Conservation (phyloP, 352 stramenopile genomes). For the Pythium aphanidermatum region DNA sequence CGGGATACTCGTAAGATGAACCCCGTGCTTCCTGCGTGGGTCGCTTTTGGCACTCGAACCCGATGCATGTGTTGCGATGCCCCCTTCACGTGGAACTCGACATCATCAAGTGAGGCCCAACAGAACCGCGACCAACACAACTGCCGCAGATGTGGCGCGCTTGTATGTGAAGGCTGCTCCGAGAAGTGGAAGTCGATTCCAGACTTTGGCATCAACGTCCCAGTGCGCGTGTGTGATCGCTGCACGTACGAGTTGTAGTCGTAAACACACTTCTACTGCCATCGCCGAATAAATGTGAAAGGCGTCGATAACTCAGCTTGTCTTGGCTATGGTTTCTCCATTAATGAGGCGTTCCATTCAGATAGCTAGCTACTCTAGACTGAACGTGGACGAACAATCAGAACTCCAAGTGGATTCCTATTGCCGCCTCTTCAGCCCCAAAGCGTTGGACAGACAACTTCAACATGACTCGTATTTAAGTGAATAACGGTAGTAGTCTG, state of each 20-base stretch:
- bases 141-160: constrained; percentile 70
- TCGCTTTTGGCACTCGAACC: constrained; percentile 76
- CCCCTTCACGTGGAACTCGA: constrained; percentile 88
- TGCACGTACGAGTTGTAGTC: constrained; percentile 81
- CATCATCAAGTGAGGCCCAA: constrained; percentile 84
- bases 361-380: too few relatives aligned
- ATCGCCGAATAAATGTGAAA: too few relatives aligned
- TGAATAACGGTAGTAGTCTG: constrained; percentile 1
- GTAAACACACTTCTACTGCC: too few relatives aligned
- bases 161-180: constrained; percentile 83
- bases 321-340: too few relatives aligned
- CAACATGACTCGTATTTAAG: constrained; percentile 16
- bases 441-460: too few relatives aligned
- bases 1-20: constrained; percentile 59
- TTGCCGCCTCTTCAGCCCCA: too few relatives aligned
- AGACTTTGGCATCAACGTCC: constrained; percentile 80
- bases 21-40: constrained; percentile 54
- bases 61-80: constrained; percentile 86
- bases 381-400: too few relatives aligned
- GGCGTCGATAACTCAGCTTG: too few relatives aligned
- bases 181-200: constrained; percentile 82
- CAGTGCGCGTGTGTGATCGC: constrained; percentile 79
- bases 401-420: too few relatives aligned
- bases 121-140: constrained; percentile 89
- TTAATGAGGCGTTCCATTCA: too few relatives aligned